phyloP scores from a whole-genome alignment of 2,329 filamentous ascomycete genomes.

The Alternaria ventricosa region DNA sequence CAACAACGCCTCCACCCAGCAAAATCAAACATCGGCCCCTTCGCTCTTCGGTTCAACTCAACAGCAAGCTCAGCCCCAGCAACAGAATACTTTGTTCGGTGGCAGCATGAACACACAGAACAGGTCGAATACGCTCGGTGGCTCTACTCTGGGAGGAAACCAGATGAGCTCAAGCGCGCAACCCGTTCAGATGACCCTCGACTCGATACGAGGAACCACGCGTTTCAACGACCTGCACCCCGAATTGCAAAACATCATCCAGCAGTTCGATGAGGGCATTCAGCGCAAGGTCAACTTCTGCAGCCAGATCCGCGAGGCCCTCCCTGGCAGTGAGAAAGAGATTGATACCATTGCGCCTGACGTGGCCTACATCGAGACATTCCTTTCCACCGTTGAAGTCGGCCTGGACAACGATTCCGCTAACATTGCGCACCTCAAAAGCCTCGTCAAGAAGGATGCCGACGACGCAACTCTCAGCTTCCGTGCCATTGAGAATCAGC shows the following conservation, averaged over 20 bases:
- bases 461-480: slow-evolving; percentile 75
- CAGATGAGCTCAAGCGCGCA: slow-evolving; percentile 38
- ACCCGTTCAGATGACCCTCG: slow-evolving; percentile 46
- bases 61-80: slow-evolving; percentile 35
- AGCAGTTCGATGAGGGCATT: slow-evolving; percentile 79
- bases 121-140: slow-evolving; percentile 33
- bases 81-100: slow-evolving; percentile 43
- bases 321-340: slow-evolving; percentile 67
- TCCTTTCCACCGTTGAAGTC: slow-evolving; percentile 68
- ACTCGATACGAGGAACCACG: slow-evolving; percentile 82
- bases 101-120: slow-evolving; percentile 42
- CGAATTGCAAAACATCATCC: slow-evolving; percentile 78
- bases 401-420: slow-evolving; percentile 68
- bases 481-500: slow-evolving; percentile 75
- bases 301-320: slow-evolving; percentile 73
- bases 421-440: slow-evolving; percentile 64
- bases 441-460: slow-evolving; percentile 68
- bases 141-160: slow-evolving; percentile 28
- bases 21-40: slow-evolving; percentile 38
- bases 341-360: slow-evolving; percentile 70
- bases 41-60: slow-evolving; percentile 42
- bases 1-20: slow-evolving; percentile 32
- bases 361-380: slow-evolving; percentile 67
- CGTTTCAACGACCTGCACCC: slow-evolving; percentile 90
- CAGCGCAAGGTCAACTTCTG: slow-evolving; percentile 78